Evolutionary conservation across 148 eudicot species (phyloP).

Genomic region (Camellia japonica): DNA sequence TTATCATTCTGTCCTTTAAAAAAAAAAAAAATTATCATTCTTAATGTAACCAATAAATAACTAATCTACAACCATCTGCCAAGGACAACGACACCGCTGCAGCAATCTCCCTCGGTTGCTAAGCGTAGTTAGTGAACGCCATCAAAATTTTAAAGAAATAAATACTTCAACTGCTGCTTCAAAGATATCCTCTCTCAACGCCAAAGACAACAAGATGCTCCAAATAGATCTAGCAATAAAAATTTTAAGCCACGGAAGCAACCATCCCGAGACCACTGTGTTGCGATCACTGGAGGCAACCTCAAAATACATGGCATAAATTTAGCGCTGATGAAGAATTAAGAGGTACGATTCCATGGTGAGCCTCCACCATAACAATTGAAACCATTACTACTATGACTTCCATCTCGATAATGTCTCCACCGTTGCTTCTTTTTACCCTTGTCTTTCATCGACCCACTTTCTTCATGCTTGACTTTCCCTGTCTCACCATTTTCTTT

Average conservation of each 20-base stretch:
- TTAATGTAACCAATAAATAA: background rate
- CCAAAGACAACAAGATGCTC: no score
- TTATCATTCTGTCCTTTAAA: no score
- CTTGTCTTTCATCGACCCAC: conserved; percentile 29
- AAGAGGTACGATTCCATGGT: conserved; percentile 7
- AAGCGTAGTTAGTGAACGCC: background rate
- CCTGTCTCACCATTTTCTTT: conserved; percentile 37
- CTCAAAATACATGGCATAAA: background rate
- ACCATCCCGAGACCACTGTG: background rate
- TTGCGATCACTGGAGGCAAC: background rate
- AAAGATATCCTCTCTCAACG: background rate
- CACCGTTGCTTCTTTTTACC: conserved; percentile 37
- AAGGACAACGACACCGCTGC: background rate
- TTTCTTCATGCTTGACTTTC: conserved; percentile 20
- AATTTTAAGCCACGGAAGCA: no score
- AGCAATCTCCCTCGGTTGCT: background rate
- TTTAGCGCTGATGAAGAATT: background rate
- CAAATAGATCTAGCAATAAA: no score
- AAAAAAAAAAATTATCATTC: background rate
- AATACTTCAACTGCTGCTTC: background rate
- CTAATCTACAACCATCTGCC: background rate
- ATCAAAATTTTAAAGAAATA: background rate
- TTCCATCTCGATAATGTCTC: conserved; percentile 22
- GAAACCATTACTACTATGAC: conserved; percentile 1
- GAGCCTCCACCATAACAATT: conserved; percentile 2